Base-by-base conservation (phyloP, 495 filamentous ascomycete species). In the Pseudotulostoma volvatum region DNA sequence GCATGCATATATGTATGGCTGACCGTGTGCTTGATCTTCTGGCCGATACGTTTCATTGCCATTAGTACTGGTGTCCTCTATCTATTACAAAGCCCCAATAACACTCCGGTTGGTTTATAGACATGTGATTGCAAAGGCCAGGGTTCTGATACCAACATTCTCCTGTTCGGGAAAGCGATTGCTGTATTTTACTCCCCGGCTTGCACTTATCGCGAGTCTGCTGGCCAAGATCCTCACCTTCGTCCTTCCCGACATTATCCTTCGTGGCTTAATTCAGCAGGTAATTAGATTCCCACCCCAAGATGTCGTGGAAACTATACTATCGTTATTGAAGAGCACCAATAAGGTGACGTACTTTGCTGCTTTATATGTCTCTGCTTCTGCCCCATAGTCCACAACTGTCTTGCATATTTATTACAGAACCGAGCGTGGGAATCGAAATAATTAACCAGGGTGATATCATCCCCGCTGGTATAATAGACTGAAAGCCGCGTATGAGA, bases 261-360 rank as follows among this genome's bases (percentile, higher is more conserved):
- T 81, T 3, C 44, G 59, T 9, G 47, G 47, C 37, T 28, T 74
- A 4, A 53, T 79, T 5, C 41, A 53, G 3, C 30, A 48, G 0
- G 48, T 79, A 0, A 69, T 76, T 49, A 47, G 66, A 0, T 45
- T 51, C 14, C 71, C 79, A 38, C 67, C 78, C 0, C 37, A 54
- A 0, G 61, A 75, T 34, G 77, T 71, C 1, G 68, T 76, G 0
- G 59, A 63, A 3, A 61, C 73, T 1, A 92, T 83, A 1, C 55
- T 67, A 9, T 44, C 48, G 0, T 86, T 87, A 45, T 52, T 93
- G 18, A 64, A 55, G 41, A 77, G 70, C 41, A 58, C 57, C 0
- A 66, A 71, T 36, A 79, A 77, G 0, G 71, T 92, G 2, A 70
- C 68, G 60, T 77, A 86, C 78, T 7, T 51, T 93, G 56, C 76